phyloP scores from a whole-genome alignment of 2,329 filamentous ascomycete species.

The Drechslerella coelobrocha region DNA sequence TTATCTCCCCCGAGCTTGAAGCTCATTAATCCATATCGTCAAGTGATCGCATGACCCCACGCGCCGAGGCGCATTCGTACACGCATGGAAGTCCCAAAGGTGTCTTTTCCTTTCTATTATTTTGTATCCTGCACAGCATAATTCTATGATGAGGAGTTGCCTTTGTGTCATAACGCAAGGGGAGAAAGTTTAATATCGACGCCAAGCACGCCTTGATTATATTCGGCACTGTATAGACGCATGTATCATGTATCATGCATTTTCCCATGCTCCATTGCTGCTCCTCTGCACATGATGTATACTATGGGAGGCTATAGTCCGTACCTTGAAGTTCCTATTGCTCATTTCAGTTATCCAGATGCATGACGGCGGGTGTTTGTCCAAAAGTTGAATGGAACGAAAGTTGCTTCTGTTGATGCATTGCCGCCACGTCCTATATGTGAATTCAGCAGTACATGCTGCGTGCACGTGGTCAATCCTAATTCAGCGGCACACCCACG shows the following conservation, averaged over 20 bases:
- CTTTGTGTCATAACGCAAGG: neutral
- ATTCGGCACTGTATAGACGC: slow-evolving; percentile 17
- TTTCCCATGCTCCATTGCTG: slow-evolving; percentile 8
- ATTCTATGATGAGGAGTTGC: neutral
- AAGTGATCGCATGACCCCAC: slow-evolving; percentile 28
- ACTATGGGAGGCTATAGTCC: slow-evolving; percentile 17
- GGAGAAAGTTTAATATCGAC: neutral
- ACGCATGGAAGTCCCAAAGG: too few relatives aligned
- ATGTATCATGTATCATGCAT: slow-evolving; percentile 14
- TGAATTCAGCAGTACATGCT: too few relatives aligned
- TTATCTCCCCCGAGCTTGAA: slow-evolving; percentile 55
- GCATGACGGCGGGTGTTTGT: neutral
- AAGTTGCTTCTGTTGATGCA: too few relatives aligned
- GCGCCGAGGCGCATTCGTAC: neutral
- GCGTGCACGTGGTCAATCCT: too few relatives aligned
- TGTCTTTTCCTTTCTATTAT: too few relatives aligned
- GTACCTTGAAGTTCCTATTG: neutral
- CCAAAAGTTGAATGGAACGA: neutral
- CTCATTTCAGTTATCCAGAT: neutral
- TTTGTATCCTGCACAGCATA: too few relatives aligned
- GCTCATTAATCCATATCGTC: slow-evolving; percentile 22
- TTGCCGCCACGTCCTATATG: too few relatives aligned
- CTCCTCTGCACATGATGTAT: slow-evolving; percentile 6
- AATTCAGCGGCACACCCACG: too few relatives aligned
- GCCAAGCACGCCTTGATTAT: neutral